A percentile compares a stretch with the other conserved stretches of the same genome.
Conservation (phyloP, 805 yeast genomes). For the Hemisphaericaspora nanyangensis region DNA sequence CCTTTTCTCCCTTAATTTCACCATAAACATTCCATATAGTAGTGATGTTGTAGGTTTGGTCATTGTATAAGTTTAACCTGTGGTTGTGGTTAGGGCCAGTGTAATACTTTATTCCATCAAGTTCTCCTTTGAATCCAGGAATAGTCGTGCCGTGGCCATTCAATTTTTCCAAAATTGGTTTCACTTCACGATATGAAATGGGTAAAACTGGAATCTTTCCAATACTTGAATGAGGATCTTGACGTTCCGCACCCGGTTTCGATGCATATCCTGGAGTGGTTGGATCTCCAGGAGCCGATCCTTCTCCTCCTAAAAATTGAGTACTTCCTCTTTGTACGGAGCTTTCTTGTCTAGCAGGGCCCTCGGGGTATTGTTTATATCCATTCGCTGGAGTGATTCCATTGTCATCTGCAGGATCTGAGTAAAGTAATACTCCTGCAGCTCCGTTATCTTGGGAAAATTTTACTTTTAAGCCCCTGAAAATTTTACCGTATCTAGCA, state of each 20-base stretch:
- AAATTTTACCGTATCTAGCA: constrained; percentile 48
- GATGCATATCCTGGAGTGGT: constrained; percentile 73
- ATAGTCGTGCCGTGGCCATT: constrained; percentile 35
- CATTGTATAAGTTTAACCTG: constrained; percentile 37
- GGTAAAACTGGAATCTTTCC: constrained; percentile 42
- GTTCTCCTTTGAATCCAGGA: constrained; percentile 36
- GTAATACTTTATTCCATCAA: constrained; percentile 36
- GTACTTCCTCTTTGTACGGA: constrained; percentile 62
- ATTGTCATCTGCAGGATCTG: constrained; percentile 60
- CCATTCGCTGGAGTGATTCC: constrained; percentile 55
- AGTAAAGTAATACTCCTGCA: constrained; percentile 52
- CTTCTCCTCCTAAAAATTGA: constrained; percentile 48
- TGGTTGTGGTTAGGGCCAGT: constrained; percentile 36
- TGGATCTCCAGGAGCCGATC: constrained; percentile 67
- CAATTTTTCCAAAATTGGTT: constrained; percentile 37
- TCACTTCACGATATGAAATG: constrained; percentile 41
- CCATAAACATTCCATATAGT: constrained; percentile 43
- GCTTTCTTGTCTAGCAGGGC: constrained; percentile 61
- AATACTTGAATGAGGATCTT: constrained; percentile 32
- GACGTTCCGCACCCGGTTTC: constrained; percentile 35
- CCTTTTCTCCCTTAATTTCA: constrained; percentile 37
- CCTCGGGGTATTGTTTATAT: constrained; percentile 52
- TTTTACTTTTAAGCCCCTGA: constrained; percentile 54
- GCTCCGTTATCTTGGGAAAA: constrained; percentile 65
- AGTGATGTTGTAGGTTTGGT: constrained; percentile 38